Percentiles rank a stretch among this genome's conserved stretches.
Evolutionary conservation across 2,329 filamentous ascomycete genomes (phyloP).

Genomic region (Aspergillaceae sp.): DNA sequence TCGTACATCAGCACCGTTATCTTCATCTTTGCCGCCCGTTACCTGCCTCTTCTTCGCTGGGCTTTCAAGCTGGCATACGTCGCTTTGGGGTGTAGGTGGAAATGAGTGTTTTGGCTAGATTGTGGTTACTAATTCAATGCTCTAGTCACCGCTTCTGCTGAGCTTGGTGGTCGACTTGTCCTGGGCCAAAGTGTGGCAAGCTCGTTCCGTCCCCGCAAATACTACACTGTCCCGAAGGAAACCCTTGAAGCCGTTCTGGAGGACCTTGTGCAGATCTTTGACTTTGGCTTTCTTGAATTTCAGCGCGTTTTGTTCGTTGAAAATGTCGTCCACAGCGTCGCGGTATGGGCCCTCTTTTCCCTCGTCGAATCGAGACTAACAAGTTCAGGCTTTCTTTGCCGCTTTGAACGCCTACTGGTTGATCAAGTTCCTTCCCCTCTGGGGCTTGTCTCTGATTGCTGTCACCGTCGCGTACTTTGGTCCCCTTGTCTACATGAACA

Average conservation of each 20-base stretch:
- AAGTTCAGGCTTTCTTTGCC: conserved; percentile 48
- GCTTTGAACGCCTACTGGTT: conserved; percentile 55
- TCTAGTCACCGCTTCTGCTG: conserved; percentile 48
- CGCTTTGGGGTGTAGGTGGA: conserved; percentile 47
- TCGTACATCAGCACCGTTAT: conserved; percentile 48
- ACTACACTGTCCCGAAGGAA: conserved; percentile 58
- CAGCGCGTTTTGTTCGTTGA: conserved; percentile 59
- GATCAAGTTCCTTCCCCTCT: conserved; percentile 57
- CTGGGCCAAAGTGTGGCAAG: conserved; percentile 52
- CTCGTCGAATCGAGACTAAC: background rate
- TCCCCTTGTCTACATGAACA: conserved; percentile 56
- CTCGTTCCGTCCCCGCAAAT: conserved; percentile 54
- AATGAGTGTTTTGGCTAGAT: too few species aligned
- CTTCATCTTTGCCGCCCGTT: conserved; percentile 56
- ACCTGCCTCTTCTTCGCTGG: conserved; percentile 55
- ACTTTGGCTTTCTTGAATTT: conserved; percentile 61
- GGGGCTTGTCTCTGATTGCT: conserved; percentile 52
- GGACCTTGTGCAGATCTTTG: conserved; percentile 56
- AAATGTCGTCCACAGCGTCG: conserved; percentile 53
- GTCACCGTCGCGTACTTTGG: conserved; percentile 50
- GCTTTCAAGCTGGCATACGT: conserved; percentile 53
- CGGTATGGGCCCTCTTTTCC: conserved; percentile 37
- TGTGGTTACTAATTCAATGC: conserved; percentile 5
- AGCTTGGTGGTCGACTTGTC: conserved; percentile 48
- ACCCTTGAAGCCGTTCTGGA: conserved; percentile 53